phyloP scores from a whole-genome alignment of 352 stramenopile species.

The Phytophthora hibernalis region DNA sequence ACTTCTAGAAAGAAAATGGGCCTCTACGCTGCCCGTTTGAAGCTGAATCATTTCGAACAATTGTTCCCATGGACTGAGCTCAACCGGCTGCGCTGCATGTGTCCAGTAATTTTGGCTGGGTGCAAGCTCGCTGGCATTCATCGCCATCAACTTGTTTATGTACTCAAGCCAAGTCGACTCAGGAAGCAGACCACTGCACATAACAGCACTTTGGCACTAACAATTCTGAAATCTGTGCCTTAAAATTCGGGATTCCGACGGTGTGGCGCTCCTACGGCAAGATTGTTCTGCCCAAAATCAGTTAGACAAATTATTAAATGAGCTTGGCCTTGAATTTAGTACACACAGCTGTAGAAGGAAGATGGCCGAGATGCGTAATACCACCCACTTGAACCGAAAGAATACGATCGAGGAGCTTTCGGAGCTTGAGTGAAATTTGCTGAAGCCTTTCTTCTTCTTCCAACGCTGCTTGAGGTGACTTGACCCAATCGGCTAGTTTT shows the following conservation, averaged over 20 bases:
- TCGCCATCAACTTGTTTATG: not conserved
- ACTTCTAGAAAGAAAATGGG: not conserved
- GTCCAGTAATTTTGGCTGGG: not conserved
- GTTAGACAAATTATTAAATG: too few relatives aligned
- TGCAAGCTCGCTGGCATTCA: not conserved
- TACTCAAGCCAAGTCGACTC: not conserved
- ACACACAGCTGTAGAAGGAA: not conserved
- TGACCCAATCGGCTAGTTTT: too few relatives aligned
- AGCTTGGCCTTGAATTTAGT: too few relatives aligned
- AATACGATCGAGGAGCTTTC: constrained; percentile 10
- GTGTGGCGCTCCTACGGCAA: not conserved
- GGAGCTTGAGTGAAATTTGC: too few relatives aligned
- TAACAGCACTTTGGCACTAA: not conserved
- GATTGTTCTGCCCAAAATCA: constrained; percentile 4
- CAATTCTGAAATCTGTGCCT: not conserved
- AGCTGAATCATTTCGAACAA: constrained; percentile 10
- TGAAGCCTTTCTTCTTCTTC: too few relatives aligned
- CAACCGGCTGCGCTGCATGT: not conserved
- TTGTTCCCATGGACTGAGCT: constrained; percentile 5
- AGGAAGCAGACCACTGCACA: not conserved
- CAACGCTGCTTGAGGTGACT: too few relatives aligned
- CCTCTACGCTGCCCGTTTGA: not conserved
- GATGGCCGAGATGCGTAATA: constrained; percentile 14
- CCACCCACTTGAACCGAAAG: constrained; percentile 9
- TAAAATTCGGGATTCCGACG: not conserved